A percentile compares a stretch with the other conserved stretches of the same genome.
Conservation (phyloP, 2,329 filamentous ascomycete species). For the Botryosphaeria agaves region DNA sequence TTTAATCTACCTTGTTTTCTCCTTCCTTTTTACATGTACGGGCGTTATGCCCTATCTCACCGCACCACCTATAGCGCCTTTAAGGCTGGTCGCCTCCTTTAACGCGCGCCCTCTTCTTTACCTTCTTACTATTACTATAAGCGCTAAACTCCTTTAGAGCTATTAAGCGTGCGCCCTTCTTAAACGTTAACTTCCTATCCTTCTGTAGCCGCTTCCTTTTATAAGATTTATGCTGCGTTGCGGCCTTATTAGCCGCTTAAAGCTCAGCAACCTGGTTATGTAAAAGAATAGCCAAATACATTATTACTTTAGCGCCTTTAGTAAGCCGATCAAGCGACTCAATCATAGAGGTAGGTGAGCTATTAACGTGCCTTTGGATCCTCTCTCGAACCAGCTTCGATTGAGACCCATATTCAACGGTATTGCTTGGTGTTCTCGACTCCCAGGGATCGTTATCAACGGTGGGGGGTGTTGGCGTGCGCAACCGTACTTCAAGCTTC, state of each 20-base stretch:
- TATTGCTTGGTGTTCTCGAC: slow-evolving; percentile 2
- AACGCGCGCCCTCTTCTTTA: neutral
- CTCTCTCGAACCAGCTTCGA: slow-evolving; percentile 2
- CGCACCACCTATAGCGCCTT: slow-evolving; percentile 1
- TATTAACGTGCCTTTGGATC: slow-evolving; percentile 3
- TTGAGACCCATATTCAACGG: slow-evolving; percentile 2
- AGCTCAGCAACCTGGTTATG: slow-evolving; percentile 1
- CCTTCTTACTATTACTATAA: slow-evolving; percentile 1
- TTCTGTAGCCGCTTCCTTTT: slow-evolving; percentile 1
- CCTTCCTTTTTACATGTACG: slow-evolving; percentile 1
- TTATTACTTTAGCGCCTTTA: slow-evolving; percentile 4
- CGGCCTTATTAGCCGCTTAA: slow-evolving; percentile 1
- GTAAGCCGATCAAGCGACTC: slow-evolving; percentile 5
- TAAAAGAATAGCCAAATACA: slow-evolving; percentile 1
- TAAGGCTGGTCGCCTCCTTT: neutral
- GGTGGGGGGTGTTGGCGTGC: slow-evolving; percentile 7
- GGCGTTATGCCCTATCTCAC: slow-evolving; percentile 1
- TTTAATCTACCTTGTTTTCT: neutral
- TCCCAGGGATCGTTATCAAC: slow-evolving; percentile 3
- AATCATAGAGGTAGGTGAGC: slow-evolving; percentile 5
- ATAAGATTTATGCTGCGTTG: neutral
- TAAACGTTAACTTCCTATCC: neutral
- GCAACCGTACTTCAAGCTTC: slow-evolving; percentile 13
- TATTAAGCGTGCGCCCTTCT: neutral
- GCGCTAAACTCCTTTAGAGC: slow-evolving; percentile 1